These are phyloP conservation scores for Fusarium secorum DNA, from an alignment of 2,329 filamentous ascomycete species.

Conservation along the genomic window DNA sequence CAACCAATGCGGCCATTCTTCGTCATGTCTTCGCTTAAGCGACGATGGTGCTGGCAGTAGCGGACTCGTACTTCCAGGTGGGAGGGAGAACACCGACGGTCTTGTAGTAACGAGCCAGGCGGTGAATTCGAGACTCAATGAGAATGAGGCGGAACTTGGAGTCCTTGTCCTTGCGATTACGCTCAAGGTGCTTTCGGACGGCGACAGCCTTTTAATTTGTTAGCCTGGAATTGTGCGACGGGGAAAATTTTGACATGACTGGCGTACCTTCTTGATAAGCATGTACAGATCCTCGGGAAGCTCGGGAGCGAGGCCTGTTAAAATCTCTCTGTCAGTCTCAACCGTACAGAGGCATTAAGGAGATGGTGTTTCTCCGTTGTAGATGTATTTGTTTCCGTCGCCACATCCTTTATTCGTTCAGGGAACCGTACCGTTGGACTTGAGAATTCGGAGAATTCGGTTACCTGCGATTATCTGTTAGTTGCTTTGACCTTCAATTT, in stretches of 20 bases:
- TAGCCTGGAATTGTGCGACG: background rate
- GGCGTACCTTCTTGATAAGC: slow-evolving; percentile 97
- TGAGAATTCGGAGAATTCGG: slow-evolving; percentile 99
- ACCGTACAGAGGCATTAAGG: slow-evolving; percentile 84
- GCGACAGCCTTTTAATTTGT: slow-evolving; percentile 76
- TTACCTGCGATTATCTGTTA: slow-evolving; percentile 73
- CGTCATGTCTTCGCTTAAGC: slow-evolving; percentile 66
- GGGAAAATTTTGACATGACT: background rate
- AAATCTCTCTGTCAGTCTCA: slow-evolving; percentile 90
- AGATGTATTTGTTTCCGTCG: slow-evolving; percentile 44
- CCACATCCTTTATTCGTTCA: slow-evolving; percentile 42
- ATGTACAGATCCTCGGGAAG: slow-evolving; percentile 99
- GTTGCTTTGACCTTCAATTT: slow-evolving; percentile 25
- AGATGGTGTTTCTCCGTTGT: slow-evolving; percentile 36
- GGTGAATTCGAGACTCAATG: slow-evolving; percentile 99
- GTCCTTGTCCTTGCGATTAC: slow-evolving; percentile 99
- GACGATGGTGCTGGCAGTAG: slow-evolving; percentile 93
- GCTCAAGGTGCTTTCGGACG: slow-evolving; percentile 99
- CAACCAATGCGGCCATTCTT: slow-evolving; percentile 35
- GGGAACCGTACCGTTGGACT: slow-evolving; percentile 86
- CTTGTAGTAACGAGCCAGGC: slow-evolving; percentile 99
- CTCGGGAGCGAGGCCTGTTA: slow-evolving; percentile 95
- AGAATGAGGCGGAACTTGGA: slow-evolving; percentile 99
- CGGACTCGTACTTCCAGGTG: slow-evolving; percentile 99
- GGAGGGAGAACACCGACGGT: slow-evolving; percentile 84